phyloP scores from a whole-genome alignment of 2,329 filamentous ascomycete genomes.

The Trichoderma lentiforme region DNA sequence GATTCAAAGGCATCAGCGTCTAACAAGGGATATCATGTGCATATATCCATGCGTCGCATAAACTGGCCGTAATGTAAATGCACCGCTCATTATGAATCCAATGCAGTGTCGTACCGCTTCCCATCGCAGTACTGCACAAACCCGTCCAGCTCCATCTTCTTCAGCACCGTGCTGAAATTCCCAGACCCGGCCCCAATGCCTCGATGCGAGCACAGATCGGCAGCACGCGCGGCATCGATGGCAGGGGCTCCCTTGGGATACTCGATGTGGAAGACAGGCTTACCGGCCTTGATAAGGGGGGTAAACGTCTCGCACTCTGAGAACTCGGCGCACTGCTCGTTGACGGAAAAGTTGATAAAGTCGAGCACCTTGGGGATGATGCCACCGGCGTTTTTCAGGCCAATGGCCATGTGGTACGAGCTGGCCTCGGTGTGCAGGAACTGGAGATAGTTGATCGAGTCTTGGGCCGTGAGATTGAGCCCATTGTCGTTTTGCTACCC shows the following conservation, averaged over 20 bases:
- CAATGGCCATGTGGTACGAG: conserved; percentile 55
- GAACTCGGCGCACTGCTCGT: conserved; percentile 65
- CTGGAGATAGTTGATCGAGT: conserved; percentile 56
- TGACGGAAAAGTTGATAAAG: conserved; percentile 62
- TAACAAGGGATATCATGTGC: neutral
- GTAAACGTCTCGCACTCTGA: conserved; percentile 57
- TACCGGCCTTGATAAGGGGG: conserved; percentile 55
- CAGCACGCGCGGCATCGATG: conserved; percentile 33
- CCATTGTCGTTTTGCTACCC: conserved; percentile 57
- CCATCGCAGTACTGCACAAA: conserved; percentile 58
- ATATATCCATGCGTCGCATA: neutral
- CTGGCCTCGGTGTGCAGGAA: conserved; percentile 57
- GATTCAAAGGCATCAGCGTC: neutral
- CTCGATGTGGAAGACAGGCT: conserved; percentile 72
- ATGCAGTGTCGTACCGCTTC: conserved; percentile 28
- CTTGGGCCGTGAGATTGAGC: conserved; percentile 52
- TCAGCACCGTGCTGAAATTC: conserved; percentile 62
- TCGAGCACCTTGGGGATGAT: conserved; percentile 51
- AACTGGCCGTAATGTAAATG: neutral
- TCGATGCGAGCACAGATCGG: conserved; percentile 41
- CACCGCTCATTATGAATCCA: neutral
- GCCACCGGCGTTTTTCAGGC: conserved; percentile 64
- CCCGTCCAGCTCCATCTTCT: conserved; percentile 61
- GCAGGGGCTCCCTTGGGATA: conserved; percentile 53
- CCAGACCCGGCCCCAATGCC: conserved; percentile 40